Conservation (phyloP, 495 filamentous ascomycete species). For the Penicillium paxilli region DNA sequence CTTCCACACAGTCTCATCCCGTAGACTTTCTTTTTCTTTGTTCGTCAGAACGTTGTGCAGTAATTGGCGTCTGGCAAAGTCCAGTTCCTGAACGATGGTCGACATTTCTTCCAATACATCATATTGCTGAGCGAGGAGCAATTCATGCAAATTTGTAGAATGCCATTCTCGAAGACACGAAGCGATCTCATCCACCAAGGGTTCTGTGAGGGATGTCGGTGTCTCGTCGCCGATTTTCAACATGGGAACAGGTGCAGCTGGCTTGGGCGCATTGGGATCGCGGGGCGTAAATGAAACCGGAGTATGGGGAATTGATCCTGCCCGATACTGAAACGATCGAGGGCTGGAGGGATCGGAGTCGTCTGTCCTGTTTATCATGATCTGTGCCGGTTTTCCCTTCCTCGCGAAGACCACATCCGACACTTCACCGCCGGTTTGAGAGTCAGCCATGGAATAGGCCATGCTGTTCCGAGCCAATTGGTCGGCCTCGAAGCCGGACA, state of each 20-base stretch:
- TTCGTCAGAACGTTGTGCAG: conserved; percentile 89
- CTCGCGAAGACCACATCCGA: conserved; percentile 41
- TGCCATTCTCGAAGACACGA: conserved; percentile 98
- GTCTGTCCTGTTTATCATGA: conserved; percentile 41
- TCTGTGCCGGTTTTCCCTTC: conserved; percentile 44
- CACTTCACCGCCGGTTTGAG: conserved; percentile 30
- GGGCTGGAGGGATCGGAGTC: conserved; percentile 32
- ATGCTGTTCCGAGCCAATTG: conserved; percentile 27
- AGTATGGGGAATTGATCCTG: conserved; percentile 35
- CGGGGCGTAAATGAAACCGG: conserved; percentile 38
- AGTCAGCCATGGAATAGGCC: conserved; percentile 30
- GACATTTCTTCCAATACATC: conserved; percentile 77
- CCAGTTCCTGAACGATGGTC: conserved; percentile 73
- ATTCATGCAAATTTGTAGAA: conserved; percentile 90
- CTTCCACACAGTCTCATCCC: conserved; percentile 91
- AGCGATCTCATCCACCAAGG: conserved; percentile 94
- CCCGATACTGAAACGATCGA: conserved; percentile 29
- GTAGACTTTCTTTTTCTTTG: conserved; percentile 71
- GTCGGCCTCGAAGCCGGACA: conserved; percentile 21
- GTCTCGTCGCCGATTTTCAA: conserved; percentile 97
- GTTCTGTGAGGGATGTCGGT: conserved; percentile 81
- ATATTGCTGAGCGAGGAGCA: conserved; percentile 83
- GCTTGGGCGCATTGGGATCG: conserved; percentile 64
- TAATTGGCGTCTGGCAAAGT: conserved; percentile 82
- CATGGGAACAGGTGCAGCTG: conserved; percentile 92